Base-by-base conservation (phyloP, 345 rosid genomes). In the Populus ilicifolia region DNA sequence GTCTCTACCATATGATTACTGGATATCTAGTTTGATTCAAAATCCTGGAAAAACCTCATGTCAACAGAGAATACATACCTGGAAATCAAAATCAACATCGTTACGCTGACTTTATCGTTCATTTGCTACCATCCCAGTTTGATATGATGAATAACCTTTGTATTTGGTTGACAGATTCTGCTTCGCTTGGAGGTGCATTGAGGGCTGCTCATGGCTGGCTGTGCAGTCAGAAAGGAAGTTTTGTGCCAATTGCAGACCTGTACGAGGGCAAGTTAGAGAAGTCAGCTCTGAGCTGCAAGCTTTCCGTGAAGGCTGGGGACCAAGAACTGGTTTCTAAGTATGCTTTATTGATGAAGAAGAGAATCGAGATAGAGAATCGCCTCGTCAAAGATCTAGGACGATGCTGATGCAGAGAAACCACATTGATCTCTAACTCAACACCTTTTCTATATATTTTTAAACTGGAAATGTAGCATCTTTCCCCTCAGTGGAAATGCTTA, bases 171-270 rank as follows among this genome's bases (percentile, higher is more conserved):
- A 62, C 90, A 95, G 99, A 93, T 88, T 96, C 99, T 14, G 99
- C 98, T 74, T 96, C 98, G 14, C 88, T 93, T 17, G 97, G 99
- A 84, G 98, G 92, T 72, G 97, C 99, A 46, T 77, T 96, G 76
- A 91, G 98, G 77, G 99, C 97, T 20, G 96, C 97, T 5, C 97
- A 93, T 35, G 96, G 98, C 64, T 93, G 96, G 97, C 61, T 96
- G 76, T 96, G 99, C 91, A 84, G 75, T 83, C 86, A 82, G 63
- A 86, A 87, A 61, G 94, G 94, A 67, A 85, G 85, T 67, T 93
- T 96, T 39, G 85, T 93, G 67, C 87, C 91, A 6, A 91, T 93
- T n/a, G 87, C 99, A 10, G 2, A 72, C 56, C 79, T 93, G 85
- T 96, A 90, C 83, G 75, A 83, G 79, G 88, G 83, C 84, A 94